Conservation (phyloP, 805 yeast genomes). For the Kodamaea nitidulidarum region DNA sequence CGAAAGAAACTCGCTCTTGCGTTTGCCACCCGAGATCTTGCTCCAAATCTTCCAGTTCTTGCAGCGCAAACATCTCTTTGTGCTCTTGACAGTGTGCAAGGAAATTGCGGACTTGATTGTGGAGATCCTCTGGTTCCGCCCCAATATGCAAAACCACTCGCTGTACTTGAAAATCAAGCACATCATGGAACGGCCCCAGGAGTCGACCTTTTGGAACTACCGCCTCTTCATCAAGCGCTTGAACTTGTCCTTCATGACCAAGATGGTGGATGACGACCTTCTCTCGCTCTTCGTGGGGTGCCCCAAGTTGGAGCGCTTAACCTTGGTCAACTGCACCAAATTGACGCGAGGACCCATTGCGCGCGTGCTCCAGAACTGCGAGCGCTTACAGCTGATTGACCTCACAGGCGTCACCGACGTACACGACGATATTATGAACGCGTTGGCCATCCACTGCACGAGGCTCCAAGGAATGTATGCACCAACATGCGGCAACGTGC, state of each 20-base stretch:
- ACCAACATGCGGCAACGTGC: conserved; percentile 72
- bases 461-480: conserved; percentile 87
- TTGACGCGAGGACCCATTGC: conserved; percentile 61
- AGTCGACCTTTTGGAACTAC: conserved; percentile 60
- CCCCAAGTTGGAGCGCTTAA: conserved; percentile 74
- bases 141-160: conserved; percentile 53
- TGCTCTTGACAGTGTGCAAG: conserved; percentile 68
- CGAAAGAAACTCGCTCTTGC: conserved; percentile 36
- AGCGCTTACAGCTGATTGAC: conserved; percentile 77
- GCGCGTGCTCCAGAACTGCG: conserved; percentile 58
- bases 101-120: conserved; percentile 76
- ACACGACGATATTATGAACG: conserved; percentile 62
- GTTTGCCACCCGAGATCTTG: conserved; percentile 57
- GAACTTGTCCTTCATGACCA: conserved; percentile 72
- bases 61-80: conserved; percentile 57
- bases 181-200: conserved; percentile 49
- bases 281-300: conserved; percentile 63
- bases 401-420: conserved; percentile 68
- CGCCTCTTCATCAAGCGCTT: conserved; percentile 69
- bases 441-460: conserved; percentile 67
- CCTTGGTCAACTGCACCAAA: conserved; percentile 74
- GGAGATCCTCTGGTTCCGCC: conserved; percentile 85
- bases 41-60: conserved; percentile 63
- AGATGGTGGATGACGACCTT: conserved; percentile 59
- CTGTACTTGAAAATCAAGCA: conserved; percentile 51